These are phyloP conservation scores for Peronospora farinosa DNA, from an alignment of 352 stramenopile species.

Conservation along the genomic window DNA sequence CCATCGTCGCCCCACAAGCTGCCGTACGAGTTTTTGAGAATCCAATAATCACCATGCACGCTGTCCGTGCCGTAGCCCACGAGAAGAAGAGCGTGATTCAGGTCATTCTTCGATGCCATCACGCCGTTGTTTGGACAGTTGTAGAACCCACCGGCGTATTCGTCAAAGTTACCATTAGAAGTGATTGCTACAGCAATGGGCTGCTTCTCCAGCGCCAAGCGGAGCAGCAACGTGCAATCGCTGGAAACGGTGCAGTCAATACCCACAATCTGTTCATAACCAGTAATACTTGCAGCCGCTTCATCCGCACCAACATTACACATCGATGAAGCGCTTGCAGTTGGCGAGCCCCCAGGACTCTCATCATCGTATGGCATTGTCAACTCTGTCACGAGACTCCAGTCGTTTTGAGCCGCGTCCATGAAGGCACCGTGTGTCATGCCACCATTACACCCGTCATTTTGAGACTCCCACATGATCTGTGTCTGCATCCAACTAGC, in stretches of 20 bases:
- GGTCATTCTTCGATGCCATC: conserved; percentile 56
- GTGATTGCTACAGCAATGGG: conserved; percentile 75
- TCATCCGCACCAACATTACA: conserved; percentile 37
- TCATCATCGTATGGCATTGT: conserved; percentile 72
- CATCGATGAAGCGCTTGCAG: conserved; percentile 24
- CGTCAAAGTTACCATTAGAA: conserved; percentile 60
- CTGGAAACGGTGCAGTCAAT: conserved; percentile 47
- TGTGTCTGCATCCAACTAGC: conserved; percentile 52
- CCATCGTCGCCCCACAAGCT: conserved; percentile 56
- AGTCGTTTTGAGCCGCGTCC: conserved; percentile 57
- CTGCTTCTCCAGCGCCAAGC: conserved; percentile 48
- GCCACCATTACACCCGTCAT: conserved; percentile 69
- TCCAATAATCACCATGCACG: conserved; percentile 66
- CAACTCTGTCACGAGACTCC: conserved; percentile 60
- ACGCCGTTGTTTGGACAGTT: conserved; percentile 60
- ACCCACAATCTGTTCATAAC: conserved; percentile 61
- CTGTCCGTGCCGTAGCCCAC: conserved; percentile 67
- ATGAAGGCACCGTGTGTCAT: conserved; percentile 81
- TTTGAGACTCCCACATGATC: conserved; percentile 74
- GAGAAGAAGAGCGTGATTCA: conserved; percentile 74
- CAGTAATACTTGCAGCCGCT: conserved; percentile 60
- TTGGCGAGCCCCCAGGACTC: conserved; percentile 20
- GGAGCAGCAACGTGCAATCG: conserved; percentile 51
- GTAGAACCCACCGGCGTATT: conserved; percentile 68
- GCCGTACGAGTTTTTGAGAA: conserved; percentile 81